Evolutionary conservation across 1,284 basidiomycete species (phyloP).

Genomic region (Amylostereum areolatum): DNA sequence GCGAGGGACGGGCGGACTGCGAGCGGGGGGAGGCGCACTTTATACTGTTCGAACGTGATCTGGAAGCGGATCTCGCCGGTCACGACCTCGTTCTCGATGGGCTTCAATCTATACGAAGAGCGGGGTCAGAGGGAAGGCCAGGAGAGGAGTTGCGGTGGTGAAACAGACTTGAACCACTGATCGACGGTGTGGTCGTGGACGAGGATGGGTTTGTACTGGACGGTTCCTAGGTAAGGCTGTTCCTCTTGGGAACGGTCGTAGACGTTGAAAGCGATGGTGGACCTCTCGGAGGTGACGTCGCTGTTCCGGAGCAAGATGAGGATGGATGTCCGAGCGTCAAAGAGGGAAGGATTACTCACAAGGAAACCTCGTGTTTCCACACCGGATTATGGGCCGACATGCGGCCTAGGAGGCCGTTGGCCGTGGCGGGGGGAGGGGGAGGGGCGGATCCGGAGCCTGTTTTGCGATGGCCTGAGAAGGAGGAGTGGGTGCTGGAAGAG

Average conservation of each 20-base stretch:
- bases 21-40: constrained; percentile 48
- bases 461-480: constrained; percentile 2
- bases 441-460: constrained; percentile 17
- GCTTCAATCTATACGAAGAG: constrained; percentile 51
- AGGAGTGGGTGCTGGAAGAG: constrained; percentile 10
- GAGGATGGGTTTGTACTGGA: constrained; percentile 88
- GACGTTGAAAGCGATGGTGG: constrained; percentile 84
- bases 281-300: constrained; percentile 91
- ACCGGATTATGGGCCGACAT: constrained; percentile 83
- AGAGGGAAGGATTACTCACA: constrained; percentile 52
- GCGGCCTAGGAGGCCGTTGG: constrained; percentile 55
- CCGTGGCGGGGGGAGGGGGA: constrained; percentile 25
- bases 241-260: constrained; percentile 85
- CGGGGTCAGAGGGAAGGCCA: constrained; percentile 5
- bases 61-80: constrained; percentile 94
- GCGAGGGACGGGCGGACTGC: neutral
- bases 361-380: constrained; percentile 98
- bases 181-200: constrained; percentile 92
- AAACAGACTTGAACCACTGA: constrained; percentile 89
- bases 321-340: constrained; percentile 10
- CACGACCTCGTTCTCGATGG: constrained; percentile 76
- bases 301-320: constrained; percentile 33
- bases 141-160: constrained; percentile 6
- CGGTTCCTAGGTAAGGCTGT: constrained; percentile 86
- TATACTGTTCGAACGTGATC: constrained; percentile 87